Base-by-base conservation (phyloP, 306 rosid species). In the Medicago arabica region DNA sequence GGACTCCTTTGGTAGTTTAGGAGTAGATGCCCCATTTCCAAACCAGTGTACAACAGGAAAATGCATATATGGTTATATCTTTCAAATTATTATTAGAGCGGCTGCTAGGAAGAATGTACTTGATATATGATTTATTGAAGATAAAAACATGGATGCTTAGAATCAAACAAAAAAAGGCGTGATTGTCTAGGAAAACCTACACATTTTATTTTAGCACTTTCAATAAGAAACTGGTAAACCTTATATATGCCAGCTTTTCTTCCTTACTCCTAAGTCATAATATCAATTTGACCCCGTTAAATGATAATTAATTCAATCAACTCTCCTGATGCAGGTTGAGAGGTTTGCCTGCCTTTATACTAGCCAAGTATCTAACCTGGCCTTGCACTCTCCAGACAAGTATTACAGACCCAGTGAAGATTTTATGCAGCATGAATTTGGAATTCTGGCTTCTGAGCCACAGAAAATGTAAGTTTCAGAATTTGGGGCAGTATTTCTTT, bases 351-450 rank as follows among this genome's bases (percentile, higher is more conserved):
- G 98, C 85, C 92, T 96, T 17, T 96, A 96, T 82, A 88, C 96
- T 18, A 88, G 97, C 83, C 96, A 92, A 79, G 99, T 92, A 9
- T 92, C 96, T n/a, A 96, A 96, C 87, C 82, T 96, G 78, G 90
- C 90, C 76, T 83, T 96, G 75, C 86, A 83, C 79, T 92, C 99
- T 25, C 99, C 99, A 36, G 89, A 90, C 73, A 92, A 95, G 81
- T 96, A 92, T 84, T 96, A 92, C 88, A 84, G 98, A 78, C 97
- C 99, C 60, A 89, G 93, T 82, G 99, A 92, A 86, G 99, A 96
- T 83, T 90, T 84, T 68, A 90, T 96, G 99, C 94, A 93, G 67
- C 99, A 96, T 78, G 99, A 95, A 74, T 92, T 85, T 19, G 93
- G 88, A 69, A 89, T 92, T 51, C 53, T 92, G 73, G 83, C 90